Conservation (phyloP, 805 yeast species). For the Nakazawaea pomicola region DNA sequence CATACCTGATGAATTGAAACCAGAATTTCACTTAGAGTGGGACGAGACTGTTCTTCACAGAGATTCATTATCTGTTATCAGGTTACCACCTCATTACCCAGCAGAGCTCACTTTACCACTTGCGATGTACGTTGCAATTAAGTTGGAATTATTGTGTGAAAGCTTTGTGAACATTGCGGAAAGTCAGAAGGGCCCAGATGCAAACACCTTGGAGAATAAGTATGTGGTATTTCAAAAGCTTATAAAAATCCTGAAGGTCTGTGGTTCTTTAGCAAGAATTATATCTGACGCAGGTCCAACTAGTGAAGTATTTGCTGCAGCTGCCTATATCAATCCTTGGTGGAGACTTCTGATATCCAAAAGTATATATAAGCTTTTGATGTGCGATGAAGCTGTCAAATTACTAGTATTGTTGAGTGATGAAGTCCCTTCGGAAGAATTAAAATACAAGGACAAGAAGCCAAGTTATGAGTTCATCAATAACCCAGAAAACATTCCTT, state of each 20-base stretch:
- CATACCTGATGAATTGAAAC: constrained; percentile 9
- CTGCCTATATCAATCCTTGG: constrained; percentile 9
- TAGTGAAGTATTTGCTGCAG: background rate
- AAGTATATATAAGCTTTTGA: constrained; percentile 6
- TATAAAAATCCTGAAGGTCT: constrained; percentile 1
- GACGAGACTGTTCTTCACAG: background rate
- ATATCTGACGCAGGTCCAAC: constrained; percentile 2
- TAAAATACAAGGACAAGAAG: background rate
- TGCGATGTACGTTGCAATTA: constrained; percentile 5
- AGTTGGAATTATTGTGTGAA: constrained; percentile 7
- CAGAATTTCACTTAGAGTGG: constrained; percentile 4
- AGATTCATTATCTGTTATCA: background rate
- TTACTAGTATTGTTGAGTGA: constrained; percentile 3
- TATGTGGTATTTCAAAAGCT: constrained; percentile 5
- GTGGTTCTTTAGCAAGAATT: constrained; percentile 1
- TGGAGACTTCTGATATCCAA: constrained; percentile 5
- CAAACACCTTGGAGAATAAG: constrained; percentile 9
- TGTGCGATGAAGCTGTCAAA: constrained; percentile 8
- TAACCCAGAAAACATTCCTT: background rate
- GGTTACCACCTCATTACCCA: constrained; percentile 8
- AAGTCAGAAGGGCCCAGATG: background rate
- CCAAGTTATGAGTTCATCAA: constrained; percentile 3
- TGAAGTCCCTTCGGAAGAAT: constrained; percentile 5
- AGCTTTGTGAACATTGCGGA: constrained; percentile 9
- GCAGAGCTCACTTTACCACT: constrained; percentile 4